Conservation (phyloP, 2,329 filamentous ascomycete genomes). For the Talaromyces funiculosus region DNA sequence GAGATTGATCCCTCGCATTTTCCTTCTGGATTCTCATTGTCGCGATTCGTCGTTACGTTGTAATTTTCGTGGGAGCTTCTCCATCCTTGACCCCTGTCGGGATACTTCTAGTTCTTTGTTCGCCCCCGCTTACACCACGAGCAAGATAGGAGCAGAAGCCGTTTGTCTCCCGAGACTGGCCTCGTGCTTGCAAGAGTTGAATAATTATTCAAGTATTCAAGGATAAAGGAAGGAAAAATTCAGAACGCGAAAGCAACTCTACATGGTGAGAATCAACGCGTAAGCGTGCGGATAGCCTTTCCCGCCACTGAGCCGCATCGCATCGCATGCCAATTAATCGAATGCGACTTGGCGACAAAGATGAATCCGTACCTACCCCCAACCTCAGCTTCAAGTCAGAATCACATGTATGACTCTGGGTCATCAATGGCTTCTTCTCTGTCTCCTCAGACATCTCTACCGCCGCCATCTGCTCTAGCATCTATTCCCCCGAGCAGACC, state of each 20-base stretch:
- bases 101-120: slow-evolving; percentile 1
- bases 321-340: slow-evolving; percentile 7
- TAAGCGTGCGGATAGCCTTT: not conserved
- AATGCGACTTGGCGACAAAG: slow-evolving; percentile 4
- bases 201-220: not conserved
- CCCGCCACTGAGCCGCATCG: slow-evolving; percentile 4
- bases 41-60: not conserved
- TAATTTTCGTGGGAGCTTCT: not conserved
- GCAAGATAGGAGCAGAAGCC: not conserved
- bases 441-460: slow-evolving; percentile 26
- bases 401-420: slow-evolving; percentile 3
- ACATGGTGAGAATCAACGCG: not conserved
- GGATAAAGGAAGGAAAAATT: not conserved
- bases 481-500: slow-evolving; percentile 36
- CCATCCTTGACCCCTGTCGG: not conserved
- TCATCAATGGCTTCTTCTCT: slow-evolving; percentile 34
- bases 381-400: not conserved
- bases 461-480: slow-evolving; percentile 25
- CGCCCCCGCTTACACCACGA: not conserved
- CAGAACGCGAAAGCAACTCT: not conserved
- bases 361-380: slow-evolving; percentile 12
- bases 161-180: not conserved
- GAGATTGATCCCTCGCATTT: not conserved
- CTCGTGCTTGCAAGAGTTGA: not conserved
- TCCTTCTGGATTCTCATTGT: not conserved